These are phyloP conservation scores for Suillus bovinus DNA, from an alignment of 768 basidiomycete genomes.

Conservation along the genomic window DNA sequence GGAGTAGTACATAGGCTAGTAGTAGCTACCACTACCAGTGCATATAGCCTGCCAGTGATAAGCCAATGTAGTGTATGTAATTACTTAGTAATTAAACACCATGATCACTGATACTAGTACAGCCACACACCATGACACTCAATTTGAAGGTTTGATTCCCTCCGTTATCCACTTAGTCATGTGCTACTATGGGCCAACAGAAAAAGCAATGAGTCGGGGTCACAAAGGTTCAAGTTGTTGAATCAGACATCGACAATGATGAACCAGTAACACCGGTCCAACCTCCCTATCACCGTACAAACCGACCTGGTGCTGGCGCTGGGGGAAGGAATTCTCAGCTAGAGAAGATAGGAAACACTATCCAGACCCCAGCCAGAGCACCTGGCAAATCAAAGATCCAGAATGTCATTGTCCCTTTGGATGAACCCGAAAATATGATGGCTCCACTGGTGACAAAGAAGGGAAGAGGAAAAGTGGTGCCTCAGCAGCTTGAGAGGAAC, in stretches of 20 bases:
- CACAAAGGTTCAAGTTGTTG: not conserved
- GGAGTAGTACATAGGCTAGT: too few species aligned
- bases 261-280: not conserved
- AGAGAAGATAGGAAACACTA: not conserved
- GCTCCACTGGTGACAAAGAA: not conserved
- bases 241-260: not conserved
- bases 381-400: not conserved
- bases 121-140: not conserved
- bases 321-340: not conserved
- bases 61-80: too few species aligned
- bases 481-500: not conserved
- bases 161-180: not conserved
- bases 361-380: not conserved
- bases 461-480: not conserved
- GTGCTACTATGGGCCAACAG: not conserved
- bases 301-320: not conserved
- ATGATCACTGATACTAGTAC: not conserved
- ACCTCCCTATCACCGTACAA: not conserved
- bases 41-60: too few species aligned
- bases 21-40: too few species aligned
- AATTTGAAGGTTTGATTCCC: not conserved
- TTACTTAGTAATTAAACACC: not conserved
- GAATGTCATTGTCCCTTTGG: not conserved
- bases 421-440: not conserved
- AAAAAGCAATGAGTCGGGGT: not conserved